Conservation (phyloP, 2,329 filamentous ascomycete species). For the Talaromyces sp. region DNA sequence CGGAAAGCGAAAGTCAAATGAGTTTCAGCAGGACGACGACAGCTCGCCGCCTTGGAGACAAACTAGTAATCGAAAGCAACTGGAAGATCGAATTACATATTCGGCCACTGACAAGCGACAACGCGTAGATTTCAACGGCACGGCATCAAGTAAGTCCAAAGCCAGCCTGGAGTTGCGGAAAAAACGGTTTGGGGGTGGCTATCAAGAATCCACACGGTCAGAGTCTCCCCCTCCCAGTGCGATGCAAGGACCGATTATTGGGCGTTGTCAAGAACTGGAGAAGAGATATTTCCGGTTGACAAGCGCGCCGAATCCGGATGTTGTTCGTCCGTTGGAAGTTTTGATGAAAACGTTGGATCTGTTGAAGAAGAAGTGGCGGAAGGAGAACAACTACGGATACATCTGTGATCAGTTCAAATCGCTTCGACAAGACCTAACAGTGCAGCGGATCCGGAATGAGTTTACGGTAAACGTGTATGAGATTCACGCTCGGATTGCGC, state of each 20-base stretch:
- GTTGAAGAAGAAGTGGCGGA: slow-evolving; percentile 89
- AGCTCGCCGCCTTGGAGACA: slow-evolving; percentile 67
- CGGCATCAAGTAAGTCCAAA: slow-evolving; percentile 75
- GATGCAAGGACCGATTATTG: slow-evolving; percentile 66
- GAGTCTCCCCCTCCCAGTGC: slow-evolving; percentile 43
- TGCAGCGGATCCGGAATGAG: slow-evolving; percentile 93
- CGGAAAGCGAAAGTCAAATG: slow-evolving; percentile 74
- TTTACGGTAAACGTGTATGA: slow-evolving; percentile 97
- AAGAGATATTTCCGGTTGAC: slow-evolving; percentile 95
- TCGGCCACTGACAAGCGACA: slow-evolving; percentile 47
- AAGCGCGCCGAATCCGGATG: slow-evolving; percentile 77
- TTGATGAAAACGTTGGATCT: slow-evolving; percentile 79
- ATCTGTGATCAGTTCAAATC: slow-evolving; percentile 99
- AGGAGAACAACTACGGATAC: slow-evolving; percentile 90
- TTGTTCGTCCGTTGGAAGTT: slow-evolving; percentile 76
- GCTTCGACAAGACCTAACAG: slow-evolving; percentile 92
- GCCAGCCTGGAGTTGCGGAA: slow-evolving; percentile 81
- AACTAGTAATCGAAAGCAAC: slow-evolving; percentile 55
- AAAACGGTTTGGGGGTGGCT: slow-evolving; percentile 68
- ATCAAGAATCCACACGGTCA: slow-evolving; percentile 33
- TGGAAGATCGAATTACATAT: slow-evolving; percentile 73
- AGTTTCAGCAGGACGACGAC: slow-evolving; percentile 48
- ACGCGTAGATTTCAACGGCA: slow-evolving; percentile 40
- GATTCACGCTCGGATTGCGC: slow-evolving; percentile 91
- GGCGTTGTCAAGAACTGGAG: slow-evolving; percentile 76